phyloP scores from a whole-genome alignment of 805 yeast genomes.

The Saturnispora halmiae region DNA sequence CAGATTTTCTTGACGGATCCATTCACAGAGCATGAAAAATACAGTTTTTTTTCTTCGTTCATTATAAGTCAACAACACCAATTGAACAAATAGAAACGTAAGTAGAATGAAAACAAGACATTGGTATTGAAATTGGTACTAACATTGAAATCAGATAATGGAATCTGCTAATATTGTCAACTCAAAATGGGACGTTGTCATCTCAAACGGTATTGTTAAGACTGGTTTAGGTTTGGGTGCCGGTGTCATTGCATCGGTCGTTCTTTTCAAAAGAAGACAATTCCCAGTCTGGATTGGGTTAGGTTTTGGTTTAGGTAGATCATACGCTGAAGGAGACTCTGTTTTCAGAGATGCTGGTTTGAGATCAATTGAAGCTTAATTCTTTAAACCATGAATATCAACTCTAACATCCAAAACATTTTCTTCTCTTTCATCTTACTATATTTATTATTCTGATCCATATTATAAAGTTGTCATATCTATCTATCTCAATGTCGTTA shows the following conservation, averaged over 20 bases:
- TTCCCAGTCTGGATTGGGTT: conserved; percentile 98
- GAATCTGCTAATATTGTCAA: conserved; percentile 24
- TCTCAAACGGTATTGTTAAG: conserved; percentile 89
- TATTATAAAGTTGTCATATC: neutral
- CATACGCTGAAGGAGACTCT: conserved; percentile 97
- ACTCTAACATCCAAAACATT: neutral
- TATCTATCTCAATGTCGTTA: neutral
- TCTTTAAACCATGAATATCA: too few relatives aligned
- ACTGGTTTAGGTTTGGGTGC: conserved; percentile 95
- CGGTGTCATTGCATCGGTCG: conserved; percentile 87
- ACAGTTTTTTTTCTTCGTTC: too few relatives aligned
- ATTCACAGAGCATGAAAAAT: too few relatives aligned
- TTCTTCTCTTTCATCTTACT: too few relatives aligned
- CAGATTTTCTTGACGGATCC: too few relatives aligned
- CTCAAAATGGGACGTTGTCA: conserved; percentile 81
- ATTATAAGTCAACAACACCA: too few relatives aligned
- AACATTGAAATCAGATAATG: conserved; percentile 5
- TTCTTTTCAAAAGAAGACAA: conserved; percentile 85
- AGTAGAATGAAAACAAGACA: neutral
- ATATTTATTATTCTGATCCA: neutral
- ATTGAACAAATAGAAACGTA: too few relatives aligned
- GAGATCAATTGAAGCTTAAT: conserved; percentile 60
- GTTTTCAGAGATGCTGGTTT: conserved; percentile 81
- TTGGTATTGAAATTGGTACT: neutral
- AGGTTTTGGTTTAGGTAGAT: conserved; percentile 97